Conservation (phyloP, 345 rosid species). For the Ceriops decandra region DNA sequence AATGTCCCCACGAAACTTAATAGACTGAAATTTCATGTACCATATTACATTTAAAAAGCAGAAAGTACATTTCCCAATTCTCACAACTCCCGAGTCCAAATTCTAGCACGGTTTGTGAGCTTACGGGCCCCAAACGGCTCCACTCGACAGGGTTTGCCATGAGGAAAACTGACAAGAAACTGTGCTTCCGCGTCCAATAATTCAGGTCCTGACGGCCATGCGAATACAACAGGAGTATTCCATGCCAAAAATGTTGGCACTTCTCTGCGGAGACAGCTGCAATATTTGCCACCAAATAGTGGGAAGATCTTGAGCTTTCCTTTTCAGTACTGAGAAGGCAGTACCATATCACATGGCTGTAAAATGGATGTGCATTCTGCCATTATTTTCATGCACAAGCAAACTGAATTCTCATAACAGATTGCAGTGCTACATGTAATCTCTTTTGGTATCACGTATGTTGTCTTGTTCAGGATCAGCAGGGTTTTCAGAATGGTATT, state of each 20-base stretch:
- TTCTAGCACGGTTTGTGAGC: not conserved
- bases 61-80: not conserved
- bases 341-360: no score
- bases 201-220: not conserved
- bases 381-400: no score
- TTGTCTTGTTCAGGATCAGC: no score
- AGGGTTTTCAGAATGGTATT: no score
- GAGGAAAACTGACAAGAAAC: not conserved
- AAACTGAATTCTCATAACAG: no score
- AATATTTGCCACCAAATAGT: not conserved
- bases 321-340: no score
- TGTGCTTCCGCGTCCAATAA: not conserved
- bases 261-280: not conserved
- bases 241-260: not conserved
- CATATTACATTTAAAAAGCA: not conserved
- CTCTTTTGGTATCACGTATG: no score
- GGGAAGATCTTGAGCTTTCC: no score
- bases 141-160: no score
- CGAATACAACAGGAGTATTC: not conserved
- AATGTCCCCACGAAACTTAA: no score
- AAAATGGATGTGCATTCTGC: no score
- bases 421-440: no score
- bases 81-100: not conserved
- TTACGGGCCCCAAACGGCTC: not conserved
- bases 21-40: not conserved